Percentiles rank a stretch among this genome's conserved stretches.
Evolutionary conservation across 768 basidiomycete species (phyloP).

Genomic region (Gloeostereum incarnatum): DNA sequence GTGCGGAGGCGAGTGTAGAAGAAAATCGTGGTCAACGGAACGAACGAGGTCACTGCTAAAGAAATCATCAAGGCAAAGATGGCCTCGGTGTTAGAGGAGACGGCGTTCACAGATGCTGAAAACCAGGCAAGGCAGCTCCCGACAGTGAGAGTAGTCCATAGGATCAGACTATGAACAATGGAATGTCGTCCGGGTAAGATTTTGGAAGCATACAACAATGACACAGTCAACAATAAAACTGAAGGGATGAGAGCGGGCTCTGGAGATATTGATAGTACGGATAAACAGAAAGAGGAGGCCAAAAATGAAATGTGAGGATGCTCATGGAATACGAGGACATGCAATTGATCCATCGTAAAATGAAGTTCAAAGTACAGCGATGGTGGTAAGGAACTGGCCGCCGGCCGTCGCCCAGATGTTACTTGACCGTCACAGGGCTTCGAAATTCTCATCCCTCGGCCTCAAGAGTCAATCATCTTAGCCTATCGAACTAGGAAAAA

Average conservation of each 20-base stretch:
- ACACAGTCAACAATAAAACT: conserved; percentile 19
- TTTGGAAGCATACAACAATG: conserved; percentile 27
- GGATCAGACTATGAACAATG: conserved; percentile 14
- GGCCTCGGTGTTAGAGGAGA: conserved; percentile 44
- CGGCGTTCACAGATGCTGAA: conserved; percentile 37
- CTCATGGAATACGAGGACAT: conserved; percentile 11
- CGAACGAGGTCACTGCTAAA: conserved; percentile 27
- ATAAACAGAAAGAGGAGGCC: conserved; percentile 12
- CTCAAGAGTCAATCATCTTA: no score
- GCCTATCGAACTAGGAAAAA: no score
- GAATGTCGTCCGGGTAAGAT: conserved; percentile 21
- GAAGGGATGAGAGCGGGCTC: conserved; percentile 23
- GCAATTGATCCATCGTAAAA: no score
- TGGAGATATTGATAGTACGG: conserved; percentile 17
- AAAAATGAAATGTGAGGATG: conserved; percentile 16
- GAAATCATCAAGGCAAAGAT: conserved; percentile 36
- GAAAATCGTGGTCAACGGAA: conserved; percentile 30
- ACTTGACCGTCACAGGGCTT: no score
- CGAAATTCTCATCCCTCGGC: no score
- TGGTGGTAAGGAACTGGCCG: no score
- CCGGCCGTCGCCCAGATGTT: no score
- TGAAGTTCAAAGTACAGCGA: no score
- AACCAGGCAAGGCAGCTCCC: conserved; percentile 33
- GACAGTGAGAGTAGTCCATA: conserved; percentile 27
- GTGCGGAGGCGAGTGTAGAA: conserved; percentile 25